Percentiles rank a stretch among this genome's conserved stretches.
Evolutionary conservation across 306 rosid species (phyloP).

Genomic region (Sicyos edulis): DNA sequence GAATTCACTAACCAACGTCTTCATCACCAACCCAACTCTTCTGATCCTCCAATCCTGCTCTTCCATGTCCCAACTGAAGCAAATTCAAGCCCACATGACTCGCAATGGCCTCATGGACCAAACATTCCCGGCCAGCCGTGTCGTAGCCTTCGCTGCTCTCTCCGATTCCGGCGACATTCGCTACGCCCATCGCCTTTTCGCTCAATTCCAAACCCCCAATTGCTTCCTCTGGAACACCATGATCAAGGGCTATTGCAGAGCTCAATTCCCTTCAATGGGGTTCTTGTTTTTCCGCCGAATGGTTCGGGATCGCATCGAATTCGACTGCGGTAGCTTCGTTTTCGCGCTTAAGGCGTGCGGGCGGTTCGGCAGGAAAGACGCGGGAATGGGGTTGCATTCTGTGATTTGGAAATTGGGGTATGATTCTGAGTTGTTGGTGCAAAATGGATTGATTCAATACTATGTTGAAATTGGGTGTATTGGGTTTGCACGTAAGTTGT

Average conservation of each 20-base stretch:
- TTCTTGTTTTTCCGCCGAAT: constrained; percentile 40
- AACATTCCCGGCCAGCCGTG: constrained; percentile 60
- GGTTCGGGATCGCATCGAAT: constrained; percentile 29
- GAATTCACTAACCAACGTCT: constrained; percentile 57
- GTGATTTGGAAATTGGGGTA: constrained; percentile 49
- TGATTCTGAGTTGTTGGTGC: constrained; percentile 40
- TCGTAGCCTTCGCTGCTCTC: constrained; percentile 71
- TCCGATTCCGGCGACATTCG: constrained; percentile 48
- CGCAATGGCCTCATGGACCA: constrained; percentile 46
- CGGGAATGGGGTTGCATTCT: constrained; percentile 46
- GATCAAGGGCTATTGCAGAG: constrained; percentile 51
- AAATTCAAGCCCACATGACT: constrained; percentile 77
- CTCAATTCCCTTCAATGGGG: constrained; percentile 33
- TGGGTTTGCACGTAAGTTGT: constrained; percentile 44
- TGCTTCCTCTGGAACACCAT: constrained; percentile 77
- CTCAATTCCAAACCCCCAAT: constrained; percentile 42
- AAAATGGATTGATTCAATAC: constrained; percentile 58
- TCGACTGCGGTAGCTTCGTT: constrained; percentile 53
- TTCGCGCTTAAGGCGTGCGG: constrained; percentile 54
- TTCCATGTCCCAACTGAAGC: constrained; percentile 51
- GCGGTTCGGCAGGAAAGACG: not conserved
- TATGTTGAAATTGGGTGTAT: constrained; percentile 36
- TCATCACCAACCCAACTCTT: constrained; percentile 61
- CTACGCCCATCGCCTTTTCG: constrained; percentile 40
- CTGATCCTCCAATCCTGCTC: constrained; percentile 57